These are phyloP conservation scores for Pittosporum tobira DNA, from an alignment of 129 eudicot genomes.

Conservation along the genomic window DNA sequence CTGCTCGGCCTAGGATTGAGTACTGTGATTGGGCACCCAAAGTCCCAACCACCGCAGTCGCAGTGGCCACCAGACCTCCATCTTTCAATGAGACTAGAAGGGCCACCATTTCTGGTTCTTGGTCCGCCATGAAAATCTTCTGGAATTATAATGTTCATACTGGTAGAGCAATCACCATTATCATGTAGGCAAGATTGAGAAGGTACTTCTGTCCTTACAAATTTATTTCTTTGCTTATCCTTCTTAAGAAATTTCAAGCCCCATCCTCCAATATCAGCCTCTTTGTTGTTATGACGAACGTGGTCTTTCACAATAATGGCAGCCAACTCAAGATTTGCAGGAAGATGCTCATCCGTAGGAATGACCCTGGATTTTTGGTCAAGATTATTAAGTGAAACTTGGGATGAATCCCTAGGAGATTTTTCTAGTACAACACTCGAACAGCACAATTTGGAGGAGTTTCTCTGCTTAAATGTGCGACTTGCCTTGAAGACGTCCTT, in stretches of 20 bases:
- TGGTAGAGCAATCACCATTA: conserved; percentile 34
- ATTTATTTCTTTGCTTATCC: conserved; percentile 9
- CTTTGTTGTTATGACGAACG: conserved; percentile 19
- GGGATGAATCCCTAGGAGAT: conserved; percentile 3
- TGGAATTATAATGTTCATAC: conserved; percentile 59
- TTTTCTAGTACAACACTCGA: conserved; percentile 28
- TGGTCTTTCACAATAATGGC: conserved; percentile 77
- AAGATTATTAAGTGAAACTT: background rate
- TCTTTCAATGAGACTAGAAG: conserved; percentile 69
- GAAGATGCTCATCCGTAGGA: conserved; percentile 12
- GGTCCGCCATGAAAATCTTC: conserved; percentile 82
- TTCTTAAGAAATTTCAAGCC: conserved; percentile 84
- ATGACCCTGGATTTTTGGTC: background rate
- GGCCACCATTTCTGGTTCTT: conserved; percentile 49
- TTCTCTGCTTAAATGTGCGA: conserved; percentile 26
- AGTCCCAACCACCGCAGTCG: conserved; percentile 97
- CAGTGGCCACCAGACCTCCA: conserved; percentile 73
- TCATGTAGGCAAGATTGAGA: conserved; percentile 23
- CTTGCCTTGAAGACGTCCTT: conserved; percentile 34
- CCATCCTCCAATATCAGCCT: conserved; percentile 71
- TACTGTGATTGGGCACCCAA: conserved; percentile 69
- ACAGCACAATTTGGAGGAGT: conserved; percentile 19
- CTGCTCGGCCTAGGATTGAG: conserved; percentile 32
- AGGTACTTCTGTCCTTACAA: conserved; percentile 11
- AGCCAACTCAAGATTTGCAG: conserved; percentile 60